Base-by-base conservation (phyloP, 805 yeast species). In the Clavispora fructus region DNA sequence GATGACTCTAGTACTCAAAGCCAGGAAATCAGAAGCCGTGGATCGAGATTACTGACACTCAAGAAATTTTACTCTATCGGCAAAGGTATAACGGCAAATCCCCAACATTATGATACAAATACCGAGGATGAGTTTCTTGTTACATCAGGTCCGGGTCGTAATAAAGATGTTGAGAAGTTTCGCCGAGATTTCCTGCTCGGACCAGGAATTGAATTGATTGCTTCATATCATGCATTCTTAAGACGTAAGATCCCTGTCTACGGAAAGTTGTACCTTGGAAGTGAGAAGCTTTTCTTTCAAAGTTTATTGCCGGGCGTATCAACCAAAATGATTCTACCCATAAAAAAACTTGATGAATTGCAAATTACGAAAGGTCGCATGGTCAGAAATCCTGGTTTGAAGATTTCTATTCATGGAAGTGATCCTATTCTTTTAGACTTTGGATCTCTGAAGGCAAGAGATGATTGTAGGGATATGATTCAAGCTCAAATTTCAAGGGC, bases 321-420 rank as follows among this genome's bases (percentile, higher is more conserved):
- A 32, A 85, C 95, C 1, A 79, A 79, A 47, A 87, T 92, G 96
- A 79, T 90, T 7, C 64, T 92, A 8, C 98, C 98, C 0, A 66
- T 86, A 35, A 57, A 59, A 5, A 95, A 88, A 56, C 68, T 92
- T 26, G 95, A 86, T 53, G 80, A 75, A 40, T 83, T 86, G 44
- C 74, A 76, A 43, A 78, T 75, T 49, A 90, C 84, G 54, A 79
- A 77, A 41, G 90, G 92, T 0, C 78, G 81, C 51, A 70, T 85
- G 52, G 78, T 88, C 57, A 71, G 78, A 0, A 87, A 85, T 58
- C 77, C 79, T 30, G 92, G 92, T 1, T 67, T 91, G 41, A 86
- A 82, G 1, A 55, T 91, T 11, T 81, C 81, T 0, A 76, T 87
- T 4, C 78, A 78, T 44, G 94, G 91, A 0, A 85, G 82, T 47